These are phyloP conservation scores for Hagleromyces aurorensis DNA, from an alignment of 805 yeast genomes.

Conservation along the genomic window DNA sequence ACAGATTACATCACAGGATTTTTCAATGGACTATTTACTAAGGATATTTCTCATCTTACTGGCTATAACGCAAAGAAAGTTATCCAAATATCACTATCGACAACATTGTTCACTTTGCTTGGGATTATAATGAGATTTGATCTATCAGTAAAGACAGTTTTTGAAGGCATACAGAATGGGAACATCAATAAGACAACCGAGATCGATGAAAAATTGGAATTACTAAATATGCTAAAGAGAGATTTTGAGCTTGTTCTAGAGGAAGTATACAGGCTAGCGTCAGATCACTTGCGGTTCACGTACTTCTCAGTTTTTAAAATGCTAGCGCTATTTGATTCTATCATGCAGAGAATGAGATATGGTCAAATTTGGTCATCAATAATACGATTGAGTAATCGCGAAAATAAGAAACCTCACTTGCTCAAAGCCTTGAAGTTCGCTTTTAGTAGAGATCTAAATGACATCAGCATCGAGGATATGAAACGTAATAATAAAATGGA, in stretches of 20 bases:
- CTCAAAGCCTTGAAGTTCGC: conserved; percentile 21
- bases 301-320: conserved; percentile 29
- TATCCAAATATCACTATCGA: conserved; percentile 23
- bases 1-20: conserved; percentile 18
- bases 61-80: conserved; percentile 21
- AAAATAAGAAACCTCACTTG: conserved; percentile 17
- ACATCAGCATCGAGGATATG: conserved; percentile 14
- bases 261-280: conserved; percentile 18
- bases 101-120: conserved; percentile 20
- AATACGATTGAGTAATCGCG: conserved; percentile 12
- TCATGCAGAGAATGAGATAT: conserved; percentile 24
- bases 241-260: conserved; percentile 22
- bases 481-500: conserved; percentile 15
- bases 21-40: conserved; percentile 17
- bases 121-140: conserved; percentile 24
- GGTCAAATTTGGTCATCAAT: conserved; percentile 24
- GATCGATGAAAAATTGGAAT: conserved; percentile 15
- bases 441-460: conserved; percentile 20
- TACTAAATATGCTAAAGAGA: conserved; percentile 16
- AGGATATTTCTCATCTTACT: conserved; percentile 14
- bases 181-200: conserved; percentile 2
- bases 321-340: conserved; percentile 25
- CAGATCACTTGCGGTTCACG: conserved; percentile 23
- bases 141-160: conserved; percentile 17
- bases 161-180: conserved; percentile 10